Base-by-base conservation (phyloP, 2,329 filamentous ascomycete species). In the Cercospora sp. region DNA sequence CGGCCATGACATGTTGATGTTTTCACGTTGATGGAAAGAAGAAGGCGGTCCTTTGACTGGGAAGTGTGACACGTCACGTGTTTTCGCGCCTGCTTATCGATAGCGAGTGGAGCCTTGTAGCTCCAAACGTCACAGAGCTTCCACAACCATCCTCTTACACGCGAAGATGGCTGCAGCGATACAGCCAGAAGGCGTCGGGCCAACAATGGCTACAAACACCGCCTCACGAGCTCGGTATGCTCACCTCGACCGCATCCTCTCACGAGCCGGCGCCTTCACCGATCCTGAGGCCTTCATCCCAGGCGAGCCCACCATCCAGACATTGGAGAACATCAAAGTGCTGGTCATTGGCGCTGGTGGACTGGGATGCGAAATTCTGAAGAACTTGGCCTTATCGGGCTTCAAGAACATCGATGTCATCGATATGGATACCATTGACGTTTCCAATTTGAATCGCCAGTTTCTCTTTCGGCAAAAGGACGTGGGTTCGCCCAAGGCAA, bases 361-460 rank as follows among this genome's bases (percentile, higher is more conserved):
- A 10, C 82, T 99, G 68, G 95, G 95, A 72, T 99, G 95, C 76
- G 95, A 99, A 79, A 97, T 99, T 55, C 84, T 99, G 63, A 99
- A 99, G 84, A 93, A 99, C 77, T 86, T 99, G 37, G 95, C 95
- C 51, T 86, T 99, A 63, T 97, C 94, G 1, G 93, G 94, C 30
- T 99, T 99, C 84, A 96, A 91, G 80, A 89, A 97, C 76, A 97
- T 99, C 73, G 93, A 99, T 83, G 95, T 99, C 68, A 98, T 99
- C 75, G 95, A 99, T 82, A 99, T 99, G 95, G 93, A 99, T 80
- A 99, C 94, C 1, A 99, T 99, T 80, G 95, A 99, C 78, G 94
- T 99, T 69, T 97, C 94, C 61, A 99, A 99, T 79, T 86, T 99
- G 24, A 99, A 99, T 81, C 91, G 95, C 51, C 95, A 99, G 77